A percentile compares a stretch with the other conserved stretches of the same genome.
Conservation (phyloP, 2,329 filamentous ascomycete genomes). For the Stemphylium lycopersici region DNA sequence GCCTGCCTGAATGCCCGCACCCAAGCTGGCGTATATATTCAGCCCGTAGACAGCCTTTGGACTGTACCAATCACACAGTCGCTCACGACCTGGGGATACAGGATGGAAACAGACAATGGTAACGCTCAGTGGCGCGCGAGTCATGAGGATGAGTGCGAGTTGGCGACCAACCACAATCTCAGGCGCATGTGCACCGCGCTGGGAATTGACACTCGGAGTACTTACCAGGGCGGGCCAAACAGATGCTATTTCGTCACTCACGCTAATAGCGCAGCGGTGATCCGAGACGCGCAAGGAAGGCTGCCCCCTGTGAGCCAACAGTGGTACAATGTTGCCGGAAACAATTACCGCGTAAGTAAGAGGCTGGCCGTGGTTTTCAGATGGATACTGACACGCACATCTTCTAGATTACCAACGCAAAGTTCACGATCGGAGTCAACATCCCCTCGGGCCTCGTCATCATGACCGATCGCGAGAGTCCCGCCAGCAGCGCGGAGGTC, state of each 20-base stretch:
- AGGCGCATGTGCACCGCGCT: constrained; percentile 11
- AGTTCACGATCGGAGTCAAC: constrained; percentile 21
- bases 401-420: constrained; percentile 16
- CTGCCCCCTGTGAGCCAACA: constrained; percentile 16
- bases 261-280: constrained; percentile 14
- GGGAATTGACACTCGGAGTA: constrained; percentile 8
- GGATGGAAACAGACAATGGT: constrained; percentile 8
- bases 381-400: background rate
- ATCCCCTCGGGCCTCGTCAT: constrained; percentile 8
- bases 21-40: constrained; percentile 6
- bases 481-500: constrained; percentile 3
- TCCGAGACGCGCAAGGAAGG: background rate
- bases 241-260: constrained; percentile 20
- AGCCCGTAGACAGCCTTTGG: constrained; percentile 17
- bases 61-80: constrained; percentile 6
- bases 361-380: background rate
- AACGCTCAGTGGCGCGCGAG: constrained; percentile 1
- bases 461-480: constrained; percentile 16
- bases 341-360: constrained; percentile 18
- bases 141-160: constrained; percentile 11
- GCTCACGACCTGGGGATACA: constrained; percentile 18
- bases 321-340: constrained; percentile 19
- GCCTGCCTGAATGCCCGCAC: constrained; percentile 6
- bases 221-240: constrained; percentile 17
- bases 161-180: constrained; percentile 1